Percentiles rank a stretch among this genome's conserved stretches.
Evolutionary conservation across 495 filamentous ascomycete species (phyloP).

Genomic region (Neurospora sp.): DNA sequence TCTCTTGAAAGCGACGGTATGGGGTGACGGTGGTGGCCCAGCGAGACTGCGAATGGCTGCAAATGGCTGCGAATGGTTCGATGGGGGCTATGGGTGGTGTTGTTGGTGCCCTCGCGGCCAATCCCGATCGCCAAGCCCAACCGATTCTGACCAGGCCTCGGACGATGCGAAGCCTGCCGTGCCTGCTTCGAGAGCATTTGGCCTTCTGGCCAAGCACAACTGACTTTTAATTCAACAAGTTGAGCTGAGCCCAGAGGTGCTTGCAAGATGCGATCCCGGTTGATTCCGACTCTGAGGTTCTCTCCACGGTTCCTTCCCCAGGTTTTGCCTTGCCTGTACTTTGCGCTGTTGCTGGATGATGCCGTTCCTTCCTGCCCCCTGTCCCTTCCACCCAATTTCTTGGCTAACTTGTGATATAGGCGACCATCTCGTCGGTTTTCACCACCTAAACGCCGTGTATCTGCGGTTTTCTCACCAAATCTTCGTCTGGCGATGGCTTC

Average conservation of each 20-base stretch:
- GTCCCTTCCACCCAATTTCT: neutral
- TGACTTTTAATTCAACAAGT: neutral
- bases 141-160: neutral
- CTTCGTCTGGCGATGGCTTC: neutral
- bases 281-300: neutral
- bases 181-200: neutral
- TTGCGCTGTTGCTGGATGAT: neutral
- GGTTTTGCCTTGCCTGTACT: neutral
- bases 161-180: neutral
- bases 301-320: neutral
- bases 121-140: neutral
- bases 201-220: neutral
- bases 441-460: neutral
- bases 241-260: neutral
- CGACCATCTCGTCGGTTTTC: neutral
- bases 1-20: neutral
- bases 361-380: neutral
- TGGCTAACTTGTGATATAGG: neutral
- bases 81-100: neutral
- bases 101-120: neutral
- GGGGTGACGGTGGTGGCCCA: neutral
- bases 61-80: neutral
- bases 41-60: neutral
- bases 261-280: neutral
- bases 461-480: neutral